Evolutionary conservation across 2,329 filamentous ascomycete genomes (phyloP).

Genomic region (Fusarium graminum): DNA sequence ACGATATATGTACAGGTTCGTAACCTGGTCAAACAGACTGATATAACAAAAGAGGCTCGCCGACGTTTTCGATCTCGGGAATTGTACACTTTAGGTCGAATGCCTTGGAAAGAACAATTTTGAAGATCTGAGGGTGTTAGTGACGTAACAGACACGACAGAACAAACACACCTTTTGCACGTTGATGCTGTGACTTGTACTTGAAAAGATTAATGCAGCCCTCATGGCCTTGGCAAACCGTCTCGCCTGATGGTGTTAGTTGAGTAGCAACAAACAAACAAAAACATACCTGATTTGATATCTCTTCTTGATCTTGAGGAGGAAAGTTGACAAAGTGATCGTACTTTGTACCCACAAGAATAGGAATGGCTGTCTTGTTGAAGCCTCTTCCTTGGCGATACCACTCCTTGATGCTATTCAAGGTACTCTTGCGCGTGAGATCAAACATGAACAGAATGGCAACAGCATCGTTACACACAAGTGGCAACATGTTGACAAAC

Average conservation of each 20-base stretch:
- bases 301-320: slow-evolving; percentile 97
- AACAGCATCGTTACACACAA: slow-evolving; percentile 99
- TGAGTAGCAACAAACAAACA: not conserved
- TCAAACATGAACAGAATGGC: slow-evolving; percentile 99
- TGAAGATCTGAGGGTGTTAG: slow-evolving; percentile 82
- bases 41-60: slow-evolving; percentile 94
- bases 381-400: slow-evolving; percentile 97
- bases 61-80: slow-evolving; percentile 97
- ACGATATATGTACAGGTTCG: slow-evolving; percentile 32
- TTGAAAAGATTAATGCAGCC: slow-evolving; percentile 96
- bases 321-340: slow-evolving; percentile 99
- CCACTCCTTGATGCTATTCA: slow-evolving; percentile 99
- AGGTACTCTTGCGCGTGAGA: slow-evolving; percentile 94
- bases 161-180: slow-evolving; percentile 84
- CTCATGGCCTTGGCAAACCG: slow-evolving; percentile 99
- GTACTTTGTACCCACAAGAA: slow-evolving; percentile 97
- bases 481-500: slow-evolving; percentile 98
- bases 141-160: not conserved
- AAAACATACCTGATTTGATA: slow-evolving; percentile 86
- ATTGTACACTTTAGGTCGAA: slow-evolving; percentile 99
- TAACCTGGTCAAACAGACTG: slow-evolving; percentile 65
- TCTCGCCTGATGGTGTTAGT: slow-evolving; percentile 73
- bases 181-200: slow-evolving; percentile 99
- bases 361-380: slow-evolving; percentile 99
- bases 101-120: slow-evolving; percentile 97